Evolutionary conservation across 352 stramenopile species (phyloP).

Genomic region (Phytophthora sansomeana): DNA sequence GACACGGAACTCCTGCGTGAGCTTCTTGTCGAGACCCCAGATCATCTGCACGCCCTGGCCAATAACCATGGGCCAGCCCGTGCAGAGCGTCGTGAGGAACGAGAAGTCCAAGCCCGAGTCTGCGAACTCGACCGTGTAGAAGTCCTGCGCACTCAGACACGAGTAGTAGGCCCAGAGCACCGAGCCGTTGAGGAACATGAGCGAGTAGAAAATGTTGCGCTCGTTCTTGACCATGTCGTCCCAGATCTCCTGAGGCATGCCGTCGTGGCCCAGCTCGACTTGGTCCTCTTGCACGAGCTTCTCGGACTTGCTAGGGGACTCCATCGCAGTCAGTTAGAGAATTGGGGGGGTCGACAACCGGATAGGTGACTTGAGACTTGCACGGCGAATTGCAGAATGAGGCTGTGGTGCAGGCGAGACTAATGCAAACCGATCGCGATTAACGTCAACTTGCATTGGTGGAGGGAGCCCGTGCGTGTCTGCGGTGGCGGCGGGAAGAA

Average conservation of each 20-base stretch:
- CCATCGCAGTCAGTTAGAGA: slow-evolving; percentile 27
- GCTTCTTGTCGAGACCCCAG: slow-evolving; percentile 62
- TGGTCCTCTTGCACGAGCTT: slow-evolving; percentile 44
- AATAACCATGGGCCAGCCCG: slow-evolving; percentile 66
- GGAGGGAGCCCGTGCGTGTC: slow-evolving; percentile 21
- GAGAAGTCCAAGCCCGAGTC: slow-evolving; percentile 61
- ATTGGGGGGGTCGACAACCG: neutral
- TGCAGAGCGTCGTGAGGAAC: slow-evolving; percentile 71
- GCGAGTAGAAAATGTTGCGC: slow-evolving; percentile 62
- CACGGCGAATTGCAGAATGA: slow-evolving; percentile 31
- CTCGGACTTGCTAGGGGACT: slow-evolving; percentile 45
- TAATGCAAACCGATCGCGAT: slow-evolving; percentile 26
- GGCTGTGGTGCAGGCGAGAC: slow-evolving; percentile 2
- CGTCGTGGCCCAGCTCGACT: slow-evolving; percentile 40
- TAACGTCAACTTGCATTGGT: slow-evolving; percentile 35
- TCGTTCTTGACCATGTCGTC: slow-evolving; percentile 64
- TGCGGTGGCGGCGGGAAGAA: slow-evolving; percentile 26
- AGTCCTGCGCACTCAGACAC: slow-evolving; percentile 75
- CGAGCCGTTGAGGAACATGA: slow-evolving; percentile 78
- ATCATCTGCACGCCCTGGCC: slow-evolving; percentile 67
- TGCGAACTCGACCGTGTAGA: slow-evolving; percentile 62
- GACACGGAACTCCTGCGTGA: slow-evolving; percentile 53
- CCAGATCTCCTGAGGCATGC: slow-evolving; percentile 65
- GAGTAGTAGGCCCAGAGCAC: slow-evolving; percentile 83
- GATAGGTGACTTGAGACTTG: slow-evolving; percentile 1